Percentiles rank a stretch among this genome's conserved stretches.
phyloP scores from a whole-genome alignment of 2,329 filamentous ascomycete species.

The Fusarium brevicatenulatum region DNA sequence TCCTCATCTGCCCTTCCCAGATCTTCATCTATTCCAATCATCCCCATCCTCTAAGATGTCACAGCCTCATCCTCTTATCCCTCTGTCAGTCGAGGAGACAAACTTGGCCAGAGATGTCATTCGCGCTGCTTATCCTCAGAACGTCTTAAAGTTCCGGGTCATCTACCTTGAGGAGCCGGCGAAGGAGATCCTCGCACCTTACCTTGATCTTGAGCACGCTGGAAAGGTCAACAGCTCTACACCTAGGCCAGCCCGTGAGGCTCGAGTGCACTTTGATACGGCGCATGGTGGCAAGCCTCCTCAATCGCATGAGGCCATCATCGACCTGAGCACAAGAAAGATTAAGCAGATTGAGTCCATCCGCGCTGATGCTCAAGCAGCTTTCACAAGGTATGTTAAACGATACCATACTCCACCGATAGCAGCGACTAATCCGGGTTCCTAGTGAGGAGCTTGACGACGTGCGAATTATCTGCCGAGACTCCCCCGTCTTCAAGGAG shows the following conservation, averaged over 20 bases:
- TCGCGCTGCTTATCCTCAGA: not conserved
- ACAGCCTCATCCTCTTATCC: not conserved
- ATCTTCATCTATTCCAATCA: too few relatives aligned
- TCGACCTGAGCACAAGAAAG: accelerated
- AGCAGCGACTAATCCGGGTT: not conserved
- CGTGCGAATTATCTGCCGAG: not conserved
- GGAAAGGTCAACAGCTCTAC: not conserved
- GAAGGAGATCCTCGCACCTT: accelerated
- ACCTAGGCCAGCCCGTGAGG: not conserved
- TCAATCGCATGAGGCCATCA: not conserved
- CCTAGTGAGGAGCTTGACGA: not conserved
- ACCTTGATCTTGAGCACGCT: not conserved
- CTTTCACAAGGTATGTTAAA: not conserved
- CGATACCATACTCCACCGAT: too few relatives aligned
- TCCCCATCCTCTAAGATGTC: too few relatives aligned
- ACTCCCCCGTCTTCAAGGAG: not conserved
- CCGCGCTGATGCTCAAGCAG: not conserved
- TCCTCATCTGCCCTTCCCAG: accelerated
- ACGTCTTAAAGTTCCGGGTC: not conserved
- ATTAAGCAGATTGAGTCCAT: not conserved
- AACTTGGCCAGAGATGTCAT: not conserved
- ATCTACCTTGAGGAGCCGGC: not conserved
- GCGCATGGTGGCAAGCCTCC: not conserved
- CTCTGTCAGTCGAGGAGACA: not conserved
- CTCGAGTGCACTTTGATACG: not conserved